Evolutionary conservation across 2,329 filamentous ascomycete genomes (phyloP).

Genomic region (Fusarium piperis): DNA sequence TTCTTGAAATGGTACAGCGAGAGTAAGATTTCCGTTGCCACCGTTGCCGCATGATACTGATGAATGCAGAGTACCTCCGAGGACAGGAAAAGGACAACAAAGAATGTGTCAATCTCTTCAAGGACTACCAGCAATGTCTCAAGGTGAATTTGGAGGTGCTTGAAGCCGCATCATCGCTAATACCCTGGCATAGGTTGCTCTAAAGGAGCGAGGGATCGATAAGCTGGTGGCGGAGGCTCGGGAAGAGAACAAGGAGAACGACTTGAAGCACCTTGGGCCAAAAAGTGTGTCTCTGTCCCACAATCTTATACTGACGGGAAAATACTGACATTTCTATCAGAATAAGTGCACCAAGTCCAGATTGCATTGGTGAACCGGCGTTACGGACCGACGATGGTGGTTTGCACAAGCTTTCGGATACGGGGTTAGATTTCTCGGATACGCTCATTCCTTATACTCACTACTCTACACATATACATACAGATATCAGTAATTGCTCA

Average conservation of each 20-base stretch:
- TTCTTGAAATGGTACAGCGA: slow-evolving; percentile 99
- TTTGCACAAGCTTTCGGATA: neutral
- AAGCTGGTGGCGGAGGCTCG: slow-evolving; percentile 91
- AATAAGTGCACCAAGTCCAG: slow-evolving; percentile 9
- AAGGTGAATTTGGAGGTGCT: slow-evolving; percentile 61
- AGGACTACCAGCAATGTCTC: slow-evolving; percentile 87
- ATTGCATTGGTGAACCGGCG: slow-evolving; percentile 2
- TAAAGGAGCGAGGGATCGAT: slow-evolving; percentile 92
- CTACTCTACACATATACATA: neutral
- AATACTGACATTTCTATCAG: slow-evolving; percentile 15
- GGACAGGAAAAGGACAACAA: slow-evolving; percentile 82
- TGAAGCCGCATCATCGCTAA: neutral
- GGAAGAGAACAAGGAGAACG: slow-evolving; percentile 89
- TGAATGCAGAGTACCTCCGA: slow-evolving; percentile 80
- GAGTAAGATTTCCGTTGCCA: slow-evolving; percentile 67
- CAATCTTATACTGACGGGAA: neutral
- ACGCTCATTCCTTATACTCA: neutral
- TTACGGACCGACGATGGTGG: slow-evolving; percentile 6
- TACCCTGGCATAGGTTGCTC: slow-evolving; percentile 58
- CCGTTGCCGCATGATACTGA: slow-evolving; percentile 27
- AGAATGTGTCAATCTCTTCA: slow-evolving; percentile 87
- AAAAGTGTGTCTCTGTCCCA: slow-evolving; percentile 49
- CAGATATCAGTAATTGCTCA: neutral
- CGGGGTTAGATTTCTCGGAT: neutral
- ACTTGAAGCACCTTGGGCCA: slow-evolving; percentile 62